Evolutionary conservation across 208 protist genomes (phyloP).

Genomic region (Trypanosoma boissoni): DNA sequence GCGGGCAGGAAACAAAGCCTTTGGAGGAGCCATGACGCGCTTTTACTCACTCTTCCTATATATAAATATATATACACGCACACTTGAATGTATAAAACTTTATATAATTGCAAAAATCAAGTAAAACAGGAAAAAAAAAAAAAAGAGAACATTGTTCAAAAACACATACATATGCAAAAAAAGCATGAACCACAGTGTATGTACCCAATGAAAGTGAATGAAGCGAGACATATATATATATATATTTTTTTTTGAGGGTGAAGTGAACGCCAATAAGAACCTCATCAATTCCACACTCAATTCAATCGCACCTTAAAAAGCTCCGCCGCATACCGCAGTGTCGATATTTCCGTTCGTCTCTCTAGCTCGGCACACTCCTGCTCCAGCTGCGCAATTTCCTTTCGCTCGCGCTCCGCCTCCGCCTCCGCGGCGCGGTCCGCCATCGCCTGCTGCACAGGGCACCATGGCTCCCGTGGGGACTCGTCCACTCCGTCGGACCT

Average conservation of each 20-base stretch:
- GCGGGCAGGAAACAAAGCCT: slow-evolving; percentile 68
- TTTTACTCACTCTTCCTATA: slow-evolving; percentile 4
- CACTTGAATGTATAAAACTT: neutral
- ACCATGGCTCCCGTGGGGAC: neutral
- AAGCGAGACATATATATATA: neutral
- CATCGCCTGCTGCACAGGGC: neutral
- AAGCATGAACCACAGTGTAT: too few species aligned
- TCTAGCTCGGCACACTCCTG: slow-evolving; percentile 20
- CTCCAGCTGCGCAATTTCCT: slow-evolving; percentile 19
- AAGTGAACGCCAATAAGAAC: neutral
- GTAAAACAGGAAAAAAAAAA: slow-evolving; percentile 9
- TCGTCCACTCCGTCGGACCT: neutral
- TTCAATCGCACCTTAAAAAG: slow-evolving; percentile 18
- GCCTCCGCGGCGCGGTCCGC: neutral
- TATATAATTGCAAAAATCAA: neutral
- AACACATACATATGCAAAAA: too few species aligned
- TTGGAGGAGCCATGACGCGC: slow-evolving; percentile 68
- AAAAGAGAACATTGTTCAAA: neutral
- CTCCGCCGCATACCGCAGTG: slow-evolving; percentile 15
- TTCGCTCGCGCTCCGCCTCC: slow-evolving; percentile 2
- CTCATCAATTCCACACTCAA: neutral
- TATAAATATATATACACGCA: neutral
- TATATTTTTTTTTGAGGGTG: too few species aligned
- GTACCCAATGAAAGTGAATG: too few species aligned
- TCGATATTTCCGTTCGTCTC: slow-evolving; percentile 20